Percentiles rank a stretch among this genome's conserved stretches.
Conservation (phyloP, 805 yeast species). For the Cephaloascus albidus region DNA sequence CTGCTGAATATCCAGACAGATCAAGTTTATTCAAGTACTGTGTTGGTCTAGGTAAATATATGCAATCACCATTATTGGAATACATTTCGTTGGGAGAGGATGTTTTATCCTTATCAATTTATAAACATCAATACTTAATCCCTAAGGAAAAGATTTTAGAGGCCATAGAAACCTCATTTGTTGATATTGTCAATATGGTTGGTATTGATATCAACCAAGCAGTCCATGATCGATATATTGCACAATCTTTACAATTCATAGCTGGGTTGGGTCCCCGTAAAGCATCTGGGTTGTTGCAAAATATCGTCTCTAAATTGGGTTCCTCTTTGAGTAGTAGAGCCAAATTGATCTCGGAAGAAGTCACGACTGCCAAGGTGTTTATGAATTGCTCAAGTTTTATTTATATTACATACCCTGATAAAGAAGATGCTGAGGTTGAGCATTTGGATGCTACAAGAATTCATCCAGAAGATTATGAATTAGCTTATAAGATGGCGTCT, state of each 20-base stretch:
- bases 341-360: constrained; percentile 74
- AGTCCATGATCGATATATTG: constrained; percentile 62
- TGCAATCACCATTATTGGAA: constrained; percentile 89
- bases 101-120: constrained; percentile 56
- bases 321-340: constrained; percentile 58
- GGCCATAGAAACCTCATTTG: constrained; percentile 73
- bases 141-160: constrained; percentile 52
- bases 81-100: constrained; percentile 77
- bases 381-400: constrained; percentile 89
- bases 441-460: constrained; percentile 89
- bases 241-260: constrained; percentile 65
- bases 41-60: constrained; percentile 82
- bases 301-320: constrained; percentile 57
- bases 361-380: constrained; percentile 73
- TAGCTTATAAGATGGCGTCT: constrained; percentile 95
- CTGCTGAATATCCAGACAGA: constrained; percentile 73
- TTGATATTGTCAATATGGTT: constrained; percentile 82
- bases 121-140: constrained; percentile 64
- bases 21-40: constrained; percentile 76
- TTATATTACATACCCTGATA: constrained; percentile 61
- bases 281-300: constrained; percentile 77
- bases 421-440: constrained; percentile 58
- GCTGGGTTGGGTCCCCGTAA: constrained; percentile 96
- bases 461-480: constrained; percentile 95
- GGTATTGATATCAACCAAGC: constrained; percentile 94